Evolutionary conservation across 176 grass and related monocot genomes (phyloP), one percentile per base, ranked within the genome.

Genomic region (Themeda triandra): DNA sequence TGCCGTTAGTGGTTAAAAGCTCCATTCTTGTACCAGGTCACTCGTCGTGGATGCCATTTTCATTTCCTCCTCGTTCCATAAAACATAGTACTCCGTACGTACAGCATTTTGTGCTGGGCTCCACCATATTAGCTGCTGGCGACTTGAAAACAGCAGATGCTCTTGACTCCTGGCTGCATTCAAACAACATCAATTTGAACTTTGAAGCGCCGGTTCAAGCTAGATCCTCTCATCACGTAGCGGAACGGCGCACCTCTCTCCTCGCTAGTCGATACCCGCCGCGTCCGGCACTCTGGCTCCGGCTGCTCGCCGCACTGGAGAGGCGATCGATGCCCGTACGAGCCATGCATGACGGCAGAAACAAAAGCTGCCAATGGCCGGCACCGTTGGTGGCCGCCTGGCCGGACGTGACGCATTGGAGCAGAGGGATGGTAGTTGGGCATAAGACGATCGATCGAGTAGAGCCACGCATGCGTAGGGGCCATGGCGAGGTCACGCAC

Each of bases 301-400:
- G n/a, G n/a, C n/a, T 28, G 15, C 67, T 73, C 54, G 66, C 24
- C 37, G 27, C 49, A 28, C 5, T 33, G 0, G 6, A 23, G 59
- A 23, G 82, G 60, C 24, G 24, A 12, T 58, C 33, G 54, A 4
- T 12, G 58, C 31, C 31, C 49, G 69, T 73, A 25, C 53, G 21
- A 6, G 35, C 36, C 21, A 40, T 46, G 44, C 35, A 39, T 49
- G 46, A 3, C 10, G 17, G 39, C 13, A 6, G n/a, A 6, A 10
- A 4, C 48, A 32, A 85, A 81, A 85, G 76, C 49, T 25, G 39
- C 87, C 87, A 89, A 89, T 89, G 77, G 49, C 48, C 31, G 39
- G n/a, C 6, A 18, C 14, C 14, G 15, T 75, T 85, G 30, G 70
- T 89, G 62, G 41, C 54, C 70, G 18, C 44, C 44, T 46, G 23